Percentiles rank a stretch among this genome's conserved stretches.
These are phyloP conservation scores for Hypoxylon perforatum DNA, from an alignment of 495 filamentous ascomycete species.

Conservation along the genomic window DNA sequence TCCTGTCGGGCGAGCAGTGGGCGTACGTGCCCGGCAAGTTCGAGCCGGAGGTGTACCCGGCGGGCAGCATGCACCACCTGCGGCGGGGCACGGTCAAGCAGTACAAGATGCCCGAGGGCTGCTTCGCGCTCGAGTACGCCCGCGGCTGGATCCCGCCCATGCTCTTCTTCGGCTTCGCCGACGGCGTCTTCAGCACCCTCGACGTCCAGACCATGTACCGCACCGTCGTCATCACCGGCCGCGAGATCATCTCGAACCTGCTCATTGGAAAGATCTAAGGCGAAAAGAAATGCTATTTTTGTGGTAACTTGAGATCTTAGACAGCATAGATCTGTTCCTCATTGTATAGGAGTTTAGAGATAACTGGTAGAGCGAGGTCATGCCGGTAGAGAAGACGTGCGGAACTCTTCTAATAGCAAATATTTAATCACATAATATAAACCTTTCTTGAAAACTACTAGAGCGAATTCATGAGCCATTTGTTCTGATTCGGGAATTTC, in stretches of 20 bases:
- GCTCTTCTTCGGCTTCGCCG: conserved; percentile 87
- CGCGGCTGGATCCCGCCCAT: conserved; percentile 91
- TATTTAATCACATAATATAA: too few relatives aligned
- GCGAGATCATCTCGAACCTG: conserved; percentile 79
- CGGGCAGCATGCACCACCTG: conserved; percentile 82
- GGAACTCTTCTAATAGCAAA: too few relatives aligned
- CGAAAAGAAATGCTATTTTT: background rate
- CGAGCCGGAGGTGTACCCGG: conserved; percentile 78
- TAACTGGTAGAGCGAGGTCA: too few relatives aligned
- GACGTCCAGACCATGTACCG: conserved; percentile 84
- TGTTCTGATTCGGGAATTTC: too few relatives aligned
- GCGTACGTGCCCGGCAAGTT: conserved; percentile 77
- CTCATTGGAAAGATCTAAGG: conserved; percentile 74
- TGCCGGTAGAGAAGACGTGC: too few relatives aligned
- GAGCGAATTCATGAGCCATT: too few relatives aligned
- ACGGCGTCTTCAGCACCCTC: conserved; percentile 78
- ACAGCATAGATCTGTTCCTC: background rate
- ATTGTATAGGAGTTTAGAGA: too few relatives aligned
- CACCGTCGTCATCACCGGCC: conserved; percentile 73
- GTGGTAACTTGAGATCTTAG: background rate
- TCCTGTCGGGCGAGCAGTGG: conserved; percentile 77
- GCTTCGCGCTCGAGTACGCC: conserved; percentile 89
- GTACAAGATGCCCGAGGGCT: conserved; percentile 82
- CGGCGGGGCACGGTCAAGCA: conserved; percentile 81
- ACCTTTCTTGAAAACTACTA: too few relatives aligned